Evolutionary conservation across 2,329 filamentous ascomycete species (phyloP).

Genomic region (Arthrobotrys sinensis): DNA sequence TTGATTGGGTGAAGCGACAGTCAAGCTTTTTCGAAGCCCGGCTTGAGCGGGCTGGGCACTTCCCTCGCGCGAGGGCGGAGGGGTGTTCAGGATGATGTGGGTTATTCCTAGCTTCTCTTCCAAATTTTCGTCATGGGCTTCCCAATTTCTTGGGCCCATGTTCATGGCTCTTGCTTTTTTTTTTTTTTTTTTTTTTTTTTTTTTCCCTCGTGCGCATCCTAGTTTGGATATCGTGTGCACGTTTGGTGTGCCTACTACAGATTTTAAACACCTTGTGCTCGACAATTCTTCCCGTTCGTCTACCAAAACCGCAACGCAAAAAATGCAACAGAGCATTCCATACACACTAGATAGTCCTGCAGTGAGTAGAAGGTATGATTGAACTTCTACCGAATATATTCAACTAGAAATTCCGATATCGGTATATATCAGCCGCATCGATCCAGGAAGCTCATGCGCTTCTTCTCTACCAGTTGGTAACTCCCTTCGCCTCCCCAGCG

Average conservation of each 20-base stretch:
- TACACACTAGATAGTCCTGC: not conserved
- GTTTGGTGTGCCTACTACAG: no score
- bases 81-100: not conserved
- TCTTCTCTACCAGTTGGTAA: not conserved
- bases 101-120: not conserved
- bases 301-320: constrained; percentile 8
- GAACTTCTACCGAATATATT: not conserved
- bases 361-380: not conserved
- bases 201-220: no score
- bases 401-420: not conserved
- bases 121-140: not conserved
- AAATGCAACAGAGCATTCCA: not conserved
- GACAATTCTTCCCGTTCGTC: not conserved
- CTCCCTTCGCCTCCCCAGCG: not conserved
- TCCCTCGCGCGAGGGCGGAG: not conserved
- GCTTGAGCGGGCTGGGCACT: constrained; percentile 13
- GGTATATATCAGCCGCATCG: not conserved
- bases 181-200: no score
- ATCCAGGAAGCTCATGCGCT: not conserved
- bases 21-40: constrained; percentile 29
- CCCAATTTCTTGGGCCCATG: not conserved
- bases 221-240: no score
- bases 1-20: not conserved
- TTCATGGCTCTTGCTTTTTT: not conserved
- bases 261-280: not conserved